phyloP scores from a whole-genome alignment of 805 yeast genomes.

The Spathaspora girioi region DNA sequence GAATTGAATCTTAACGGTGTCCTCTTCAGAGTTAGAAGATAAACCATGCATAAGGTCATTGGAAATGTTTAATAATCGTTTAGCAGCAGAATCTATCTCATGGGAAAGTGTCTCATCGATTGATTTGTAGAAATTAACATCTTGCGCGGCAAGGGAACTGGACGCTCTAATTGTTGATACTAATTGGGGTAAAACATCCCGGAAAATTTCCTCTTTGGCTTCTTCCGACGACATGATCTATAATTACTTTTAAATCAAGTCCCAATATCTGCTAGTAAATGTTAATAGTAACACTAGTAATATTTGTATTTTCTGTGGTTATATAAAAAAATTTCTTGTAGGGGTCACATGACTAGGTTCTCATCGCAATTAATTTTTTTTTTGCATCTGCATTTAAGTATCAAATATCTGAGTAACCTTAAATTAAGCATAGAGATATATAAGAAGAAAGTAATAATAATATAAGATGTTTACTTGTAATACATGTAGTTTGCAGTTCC shows the following conservation, averaged over 20 bases:
- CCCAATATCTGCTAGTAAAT: not conserved
- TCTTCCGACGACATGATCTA: not conserved
- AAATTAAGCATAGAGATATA: not conserved
- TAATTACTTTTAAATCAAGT: too few relatives aligned
- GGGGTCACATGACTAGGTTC: not conserved
- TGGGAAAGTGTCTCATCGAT: constrained; percentile 47
- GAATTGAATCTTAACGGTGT: constrained; percentile 19
- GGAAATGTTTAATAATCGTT: constrained; percentile 41
- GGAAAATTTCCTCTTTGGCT: constrained; percentile 1
- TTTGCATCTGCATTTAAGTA: not conserved
- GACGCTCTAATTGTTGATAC: constrained; percentile 62
- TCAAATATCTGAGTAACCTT: too few relatives aligned
- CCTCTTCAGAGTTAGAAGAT: not conserved
- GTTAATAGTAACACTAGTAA: not conserved
- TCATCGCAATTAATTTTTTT: not conserved
- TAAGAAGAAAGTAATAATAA: not conserved
- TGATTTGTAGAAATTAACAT: constrained; percentile 69
- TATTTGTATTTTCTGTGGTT: not conserved
- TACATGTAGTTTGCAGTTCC: constrained; percentile 80
- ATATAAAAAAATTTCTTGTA: too few relatives aligned
- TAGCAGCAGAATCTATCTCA: constrained; percentile 38
- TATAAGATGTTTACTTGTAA: constrained; percentile 62
- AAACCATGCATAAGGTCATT: constrained; percentile 37
- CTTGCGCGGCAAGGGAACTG: constrained; percentile 70
- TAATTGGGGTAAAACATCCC: constrained; percentile 40